Percentiles rank a stretch among this genome's conserved stretches.
Conservation (phyloP, 768 basidiomycete species). For the Suillus ampliporus region DNA sequence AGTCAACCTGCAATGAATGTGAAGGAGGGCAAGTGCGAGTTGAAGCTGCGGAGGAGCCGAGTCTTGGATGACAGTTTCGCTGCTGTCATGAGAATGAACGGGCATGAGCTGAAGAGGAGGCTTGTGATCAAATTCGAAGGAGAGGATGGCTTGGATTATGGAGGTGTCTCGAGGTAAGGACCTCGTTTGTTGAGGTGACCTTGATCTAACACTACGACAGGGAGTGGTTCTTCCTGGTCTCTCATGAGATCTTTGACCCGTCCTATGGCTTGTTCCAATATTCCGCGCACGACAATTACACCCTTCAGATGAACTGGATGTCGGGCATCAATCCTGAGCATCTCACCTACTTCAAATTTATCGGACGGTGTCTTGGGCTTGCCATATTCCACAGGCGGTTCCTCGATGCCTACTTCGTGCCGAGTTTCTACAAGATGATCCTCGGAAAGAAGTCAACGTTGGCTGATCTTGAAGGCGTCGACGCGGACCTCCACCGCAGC, state of each 20-base stretch:
- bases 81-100: constrained; percentile 81
- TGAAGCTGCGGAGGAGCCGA: constrained; percentile 80
- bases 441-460: constrained; percentile 63
- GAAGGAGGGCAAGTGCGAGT: constrained; percentile 81
- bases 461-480: constrained; percentile 71
- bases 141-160: constrained; percentile 82
- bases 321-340: constrained; percentile 80
- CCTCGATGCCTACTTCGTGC: constrained; percentile 80
- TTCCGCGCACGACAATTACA: constrained; percentile 80
- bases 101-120: constrained; percentile 71
- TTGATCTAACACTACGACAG: constrained; percentile 40
- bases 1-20: constrained; percentile 85
- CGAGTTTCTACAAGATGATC: constrained; percentile 83
- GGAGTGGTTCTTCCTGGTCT: constrained; percentile 88
- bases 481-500: constrained; percentile 71
- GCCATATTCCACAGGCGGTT: constrained; percentile 82
- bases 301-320: constrained; percentile 79
- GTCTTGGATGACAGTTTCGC: constrained; percentile 89
- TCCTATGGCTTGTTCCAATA: constrained; percentile 85
- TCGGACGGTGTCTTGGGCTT: constrained; percentile 73
- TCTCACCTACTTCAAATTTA: constrained; percentile 82
- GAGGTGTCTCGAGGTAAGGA: constrained; percentile 70
- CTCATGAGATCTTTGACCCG: constrained; percentile 84
- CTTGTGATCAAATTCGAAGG: constrained; percentile 79
- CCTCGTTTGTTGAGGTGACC: not conserved